A percentile compares a stretch with the other conserved stretches of the same genome.
Conservation (phyloP, 1,139 yeast genomes). For the Sugiyamaella castrensis region DNA sequence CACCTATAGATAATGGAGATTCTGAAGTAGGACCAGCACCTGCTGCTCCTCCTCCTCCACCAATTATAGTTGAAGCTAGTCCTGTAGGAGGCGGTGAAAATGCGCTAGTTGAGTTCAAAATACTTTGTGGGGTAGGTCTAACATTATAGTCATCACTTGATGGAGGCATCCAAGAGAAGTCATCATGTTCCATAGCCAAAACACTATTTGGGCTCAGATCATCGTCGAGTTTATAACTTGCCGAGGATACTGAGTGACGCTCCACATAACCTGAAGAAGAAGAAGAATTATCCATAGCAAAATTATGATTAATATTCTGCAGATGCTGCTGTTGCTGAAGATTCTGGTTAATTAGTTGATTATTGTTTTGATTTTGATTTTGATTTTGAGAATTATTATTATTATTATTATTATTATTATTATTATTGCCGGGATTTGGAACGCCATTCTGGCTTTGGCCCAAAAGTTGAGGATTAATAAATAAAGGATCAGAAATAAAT, state of each 20-base stretch:
- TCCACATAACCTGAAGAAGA: neutral
- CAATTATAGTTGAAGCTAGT: neutral
- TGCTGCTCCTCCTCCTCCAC: too few species aligned
- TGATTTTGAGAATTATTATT: neutral
- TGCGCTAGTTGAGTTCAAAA: constrained; percentile 16
- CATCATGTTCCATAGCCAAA: constrained; percentile 20
- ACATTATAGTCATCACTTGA: constrained; percentile 12
- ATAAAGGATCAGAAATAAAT: constrained; percentile 30
- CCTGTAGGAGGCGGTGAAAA: constrained; percentile 19
- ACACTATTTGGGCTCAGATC: constrained; percentile 22
- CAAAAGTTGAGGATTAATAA: constrained; percentile 37
- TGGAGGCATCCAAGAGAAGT: constrained; percentile 27
- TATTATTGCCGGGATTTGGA: constrained; percentile 3
- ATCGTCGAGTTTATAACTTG: constrained; percentile 18
- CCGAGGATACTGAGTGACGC: constrained; percentile 10
- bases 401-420: neutral
- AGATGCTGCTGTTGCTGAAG: constrained; percentile 14
- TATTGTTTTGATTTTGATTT: neutral
- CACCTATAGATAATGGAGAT: constrained; percentile 21
- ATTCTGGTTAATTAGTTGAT: constrained; percentile 10
- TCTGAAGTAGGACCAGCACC: constrained; percentile 11
- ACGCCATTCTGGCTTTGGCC: constrained; percentile 19
- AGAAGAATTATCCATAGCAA: too few species aligned
- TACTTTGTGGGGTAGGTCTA: constrained; percentile 21
- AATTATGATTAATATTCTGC: neutral